Conservation (phyloP, 176 grass and related monocot species). For the Paspalum vaginatum region DNA sequence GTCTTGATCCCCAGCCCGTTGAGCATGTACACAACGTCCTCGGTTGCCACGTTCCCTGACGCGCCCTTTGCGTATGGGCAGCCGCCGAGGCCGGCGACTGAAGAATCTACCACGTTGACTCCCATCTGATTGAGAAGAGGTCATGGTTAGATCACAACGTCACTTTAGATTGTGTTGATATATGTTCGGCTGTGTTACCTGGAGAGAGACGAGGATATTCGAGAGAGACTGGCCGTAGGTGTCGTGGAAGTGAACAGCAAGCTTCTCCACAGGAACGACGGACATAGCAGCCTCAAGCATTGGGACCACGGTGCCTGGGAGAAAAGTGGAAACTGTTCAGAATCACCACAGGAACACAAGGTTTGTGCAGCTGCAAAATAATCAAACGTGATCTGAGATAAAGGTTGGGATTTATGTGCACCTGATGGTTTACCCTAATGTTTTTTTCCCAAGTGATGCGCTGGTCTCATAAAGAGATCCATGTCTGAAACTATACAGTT, state of each 20-base stretch:
- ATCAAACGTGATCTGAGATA: not conserved
- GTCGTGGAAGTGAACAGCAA: slow-evolving; percentile 97
- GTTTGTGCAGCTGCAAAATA: not conserved
- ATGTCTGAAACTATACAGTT: not conserved
- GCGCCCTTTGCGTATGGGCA: slow-evolving; percentile 90
- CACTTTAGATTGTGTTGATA: not conserved
- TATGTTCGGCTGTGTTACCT: slow-evolving; percentile 44
- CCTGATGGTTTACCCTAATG: not conserved
- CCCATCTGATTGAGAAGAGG: slow-evolving; percentile 70
- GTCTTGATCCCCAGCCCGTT: slow-evolving; percentile 77
- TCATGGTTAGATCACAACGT: not conserved
- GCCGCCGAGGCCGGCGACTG: slow-evolving; percentile 70
- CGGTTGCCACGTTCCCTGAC: slow-evolving; percentile 78
- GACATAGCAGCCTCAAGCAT: slow-evolving; percentile 87
- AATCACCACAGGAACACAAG: not conserved
- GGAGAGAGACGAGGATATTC: slow-evolving; percentile 88
- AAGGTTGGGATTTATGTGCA: not conserved
- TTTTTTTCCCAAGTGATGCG: not conserved
- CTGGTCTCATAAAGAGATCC: not conserved
- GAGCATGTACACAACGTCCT: slow-evolving; percentile 91
- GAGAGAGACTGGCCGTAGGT: slow-evolving; percentile 92
- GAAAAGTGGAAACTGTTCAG: not conserved
- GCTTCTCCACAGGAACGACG: slow-evolving; percentile 73
- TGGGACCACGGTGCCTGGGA: slow-evolving; percentile 60
- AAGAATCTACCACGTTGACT: slow-evolving; percentile 69